phyloP scores from a whole-genome alignment of 2,329 filamentous ascomycete species.

The Camillea tinctor region DNA sequence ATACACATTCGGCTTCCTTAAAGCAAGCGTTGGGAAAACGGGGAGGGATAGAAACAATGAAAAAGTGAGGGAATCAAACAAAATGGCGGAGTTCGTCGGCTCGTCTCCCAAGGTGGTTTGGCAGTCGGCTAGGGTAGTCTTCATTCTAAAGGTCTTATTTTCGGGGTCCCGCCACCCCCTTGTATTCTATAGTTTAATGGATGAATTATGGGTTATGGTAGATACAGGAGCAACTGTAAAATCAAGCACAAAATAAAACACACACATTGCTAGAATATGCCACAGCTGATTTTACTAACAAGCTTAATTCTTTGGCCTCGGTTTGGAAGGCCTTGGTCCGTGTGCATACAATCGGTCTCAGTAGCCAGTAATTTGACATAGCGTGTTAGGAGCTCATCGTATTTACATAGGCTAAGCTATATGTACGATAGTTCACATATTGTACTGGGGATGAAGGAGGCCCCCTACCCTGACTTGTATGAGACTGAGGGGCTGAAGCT shows the following conservation, averaged over 20 bases:
- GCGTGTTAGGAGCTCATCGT: no score
- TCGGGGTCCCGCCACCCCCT: neutral
- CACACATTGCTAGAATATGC: neutral
- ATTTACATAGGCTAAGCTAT: no score
- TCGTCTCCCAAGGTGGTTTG: neutral
- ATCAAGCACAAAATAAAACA: conserved; percentile 2
- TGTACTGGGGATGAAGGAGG: no score
- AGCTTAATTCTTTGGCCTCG: neutral
- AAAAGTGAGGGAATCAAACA: conserved; percentile 12
- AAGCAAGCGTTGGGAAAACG: neutral
- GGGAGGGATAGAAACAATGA: conserved; percentile 1
- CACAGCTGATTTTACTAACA: neutral
- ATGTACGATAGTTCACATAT: no score
- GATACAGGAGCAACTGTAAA: conserved; percentile 6
- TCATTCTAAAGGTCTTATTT: neutral
- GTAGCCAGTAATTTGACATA: no score
- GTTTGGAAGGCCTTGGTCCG: neutral
- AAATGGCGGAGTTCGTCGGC: neutral
- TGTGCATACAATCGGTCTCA: no score
- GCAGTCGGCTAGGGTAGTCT: conserved; percentile 5
- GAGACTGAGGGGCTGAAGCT: no score
- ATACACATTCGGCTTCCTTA: neutral
- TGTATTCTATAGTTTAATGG: neutral
- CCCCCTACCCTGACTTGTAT: no score
- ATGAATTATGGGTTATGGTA: conserved; percentile 8